These are phyloP conservation scores for Coemansia sp. DNA, from an alignment of 192 early-diverging fungal genomes.

Conservation along the genomic window DNA sequence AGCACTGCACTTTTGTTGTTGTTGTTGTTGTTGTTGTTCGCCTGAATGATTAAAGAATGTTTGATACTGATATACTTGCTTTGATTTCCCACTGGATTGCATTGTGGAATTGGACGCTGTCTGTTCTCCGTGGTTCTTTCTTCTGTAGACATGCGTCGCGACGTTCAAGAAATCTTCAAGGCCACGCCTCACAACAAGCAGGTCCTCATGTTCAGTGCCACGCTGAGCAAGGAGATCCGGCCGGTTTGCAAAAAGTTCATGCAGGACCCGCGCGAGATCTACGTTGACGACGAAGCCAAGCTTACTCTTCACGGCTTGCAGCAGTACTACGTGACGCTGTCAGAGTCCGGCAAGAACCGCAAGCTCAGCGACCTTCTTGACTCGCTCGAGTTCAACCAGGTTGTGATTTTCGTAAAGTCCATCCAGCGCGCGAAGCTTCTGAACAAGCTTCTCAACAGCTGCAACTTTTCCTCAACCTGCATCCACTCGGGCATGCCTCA, in stretches of 20 bases:
- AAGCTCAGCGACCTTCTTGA: slow-evolving; percentile 92
- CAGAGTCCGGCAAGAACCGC: slow-evolving; percentile 87
- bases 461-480: slow-evolving; percentile 91
- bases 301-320: slow-evolving; percentile 95
- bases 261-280: slow-evolving; percentile 96
- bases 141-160: slow-evolving; percentile 88
- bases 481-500: slow-evolving; percentile 92
- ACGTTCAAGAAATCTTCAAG: slow-evolving; percentile 96
- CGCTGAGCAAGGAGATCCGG: slow-evolving; percentile 88
- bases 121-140: slow-evolving; percentile 4
- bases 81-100: not conserved
- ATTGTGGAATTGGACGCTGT: not conserved
- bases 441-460: slow-evolving; percentile 81
- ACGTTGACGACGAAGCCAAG: slow-evolving; percentile 97
- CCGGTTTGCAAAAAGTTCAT: slow-evolving; percentile 97
- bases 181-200: slow-evolving; percentile 95
- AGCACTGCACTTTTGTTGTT: not conserved
- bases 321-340: slow-evolving; percentile 89
- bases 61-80: not conserved
- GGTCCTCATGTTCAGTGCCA: slow-evolving; percentile 99
- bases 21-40: not conserved
- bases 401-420: slow-evolving; percentile 94
- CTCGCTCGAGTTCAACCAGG: slow-evolving; percentile 96
- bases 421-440: slow-evolving; percentile 83
- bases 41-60: not conserved